Evolutionary conservation across 129 eudicot species (phyloP).

Genomic region (Solidago caesia): DNA sequence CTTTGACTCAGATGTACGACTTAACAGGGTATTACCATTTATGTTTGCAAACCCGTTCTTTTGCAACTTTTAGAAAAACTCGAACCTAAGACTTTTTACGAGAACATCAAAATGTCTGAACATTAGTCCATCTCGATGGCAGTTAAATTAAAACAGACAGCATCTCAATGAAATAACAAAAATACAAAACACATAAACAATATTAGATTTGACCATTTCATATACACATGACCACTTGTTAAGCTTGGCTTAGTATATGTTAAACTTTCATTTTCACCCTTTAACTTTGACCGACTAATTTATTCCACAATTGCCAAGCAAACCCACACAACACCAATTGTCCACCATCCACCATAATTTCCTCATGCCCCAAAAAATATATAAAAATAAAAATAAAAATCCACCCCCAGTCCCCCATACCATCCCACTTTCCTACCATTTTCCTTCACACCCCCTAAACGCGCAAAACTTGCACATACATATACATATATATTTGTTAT

Average conservation of each 20-base stretch:
- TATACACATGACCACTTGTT: background rate
- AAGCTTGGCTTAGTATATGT: background rate
- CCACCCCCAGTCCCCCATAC: background rate
- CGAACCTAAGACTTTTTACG: no score
- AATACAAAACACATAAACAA: background rate
- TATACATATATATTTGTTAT: background rate
- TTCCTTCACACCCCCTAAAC: slow-evolving; percentile 30
- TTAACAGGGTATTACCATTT: no score
- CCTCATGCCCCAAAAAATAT: slow-evolving; percentile 17
- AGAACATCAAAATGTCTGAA: no score
- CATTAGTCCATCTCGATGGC: no score
- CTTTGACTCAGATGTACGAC: no score
- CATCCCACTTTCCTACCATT: slow-evolving; percentile 26
- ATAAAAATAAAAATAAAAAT: background rate
- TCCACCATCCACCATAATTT: slow-evolving; percentile 9
- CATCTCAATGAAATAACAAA: background rate
- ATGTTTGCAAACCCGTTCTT: no score
- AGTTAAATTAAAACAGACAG: background rate
- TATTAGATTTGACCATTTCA: slow-evolving; percentile 26
- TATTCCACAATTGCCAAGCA: background rate
- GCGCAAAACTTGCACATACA: slow-evolving; percentile 6
- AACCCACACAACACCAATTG: slow-evolving; percentile 26
- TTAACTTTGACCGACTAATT: slow-evolving; percentile 26
- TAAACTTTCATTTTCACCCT: slow-evolving; percentile 16
- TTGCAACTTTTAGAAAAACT: no score